Percentiles rank a stretch among this genome's conserved stretches.
Conservation (phyloP, 305 asterid species). For the Fraxinus sp. region DNA sequence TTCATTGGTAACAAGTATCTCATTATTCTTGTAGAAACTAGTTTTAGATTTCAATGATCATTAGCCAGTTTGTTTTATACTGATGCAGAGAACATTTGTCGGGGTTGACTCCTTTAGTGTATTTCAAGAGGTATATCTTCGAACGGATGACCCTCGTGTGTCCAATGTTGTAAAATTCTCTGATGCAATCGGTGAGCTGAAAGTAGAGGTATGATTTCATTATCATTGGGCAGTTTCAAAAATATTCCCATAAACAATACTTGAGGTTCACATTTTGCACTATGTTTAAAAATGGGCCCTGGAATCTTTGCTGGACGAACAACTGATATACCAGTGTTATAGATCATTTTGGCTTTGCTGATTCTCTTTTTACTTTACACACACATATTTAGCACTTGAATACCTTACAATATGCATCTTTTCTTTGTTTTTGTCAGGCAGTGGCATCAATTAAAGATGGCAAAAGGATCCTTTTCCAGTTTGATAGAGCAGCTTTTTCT, state of each 20-base stretch:
- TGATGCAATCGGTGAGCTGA: constrained; percentile 70
- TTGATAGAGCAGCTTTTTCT: constrained; percentile 86
- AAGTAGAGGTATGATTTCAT: constrained; percentile 71
- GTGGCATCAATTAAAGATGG: constrained; percentile 66
- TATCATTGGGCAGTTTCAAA: background rate
- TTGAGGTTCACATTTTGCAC: background rate
- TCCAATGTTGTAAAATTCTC: constrained; percentile 84
- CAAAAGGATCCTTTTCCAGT: constrained; percentile 70
- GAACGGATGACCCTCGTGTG: constrained; percentile 70
- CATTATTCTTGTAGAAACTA: background rate
- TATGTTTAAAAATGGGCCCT: background rate
- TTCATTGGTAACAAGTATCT: background rate
- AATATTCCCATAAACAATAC: background rate
- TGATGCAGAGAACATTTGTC: constrained; percentile 82
- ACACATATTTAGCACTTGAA: background rate
- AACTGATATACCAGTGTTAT: background rate
- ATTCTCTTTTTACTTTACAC: background rate
- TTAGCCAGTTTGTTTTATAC: background rate
- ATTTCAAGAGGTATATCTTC: constrained; percentile 83
- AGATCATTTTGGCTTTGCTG: background rate
- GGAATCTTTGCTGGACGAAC: background rate
- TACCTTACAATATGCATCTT: background rate
- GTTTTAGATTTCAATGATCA: background rate
- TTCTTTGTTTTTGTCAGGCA: constrained; percentile 48
- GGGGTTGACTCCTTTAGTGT: constrained; percentile 87